A percentile compares a stretch with the other conserved stretches of the same genome.
Conservation (phyloP, 108 stramenopile species). For the Cyclostephanos tholiformis region DNA sequence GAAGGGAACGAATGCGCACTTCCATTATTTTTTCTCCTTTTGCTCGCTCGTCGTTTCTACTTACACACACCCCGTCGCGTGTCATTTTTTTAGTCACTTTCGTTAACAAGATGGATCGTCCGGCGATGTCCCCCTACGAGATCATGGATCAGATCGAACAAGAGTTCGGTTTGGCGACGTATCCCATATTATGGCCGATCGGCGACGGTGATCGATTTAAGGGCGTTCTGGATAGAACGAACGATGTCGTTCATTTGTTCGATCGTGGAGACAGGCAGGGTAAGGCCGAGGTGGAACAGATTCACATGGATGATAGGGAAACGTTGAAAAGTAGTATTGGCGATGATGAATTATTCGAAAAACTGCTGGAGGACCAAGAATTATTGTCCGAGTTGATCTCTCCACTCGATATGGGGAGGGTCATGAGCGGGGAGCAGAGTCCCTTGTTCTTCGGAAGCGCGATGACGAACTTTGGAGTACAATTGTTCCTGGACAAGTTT, state of each 20-base stretch:
- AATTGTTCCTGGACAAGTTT: slow-evolving; percentile 88
- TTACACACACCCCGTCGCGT: not conserved
- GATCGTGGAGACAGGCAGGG: slow-evolving; percentile 53
- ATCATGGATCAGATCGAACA: slow-evolving; percentile 95
- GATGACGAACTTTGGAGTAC: slow-evolving; percentile 96
- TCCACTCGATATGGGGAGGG: slow-evolving; percentile 89
- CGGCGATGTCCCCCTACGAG: slow-evolving; percentile 90
- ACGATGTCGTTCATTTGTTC: slow-evolving; percentile 88
- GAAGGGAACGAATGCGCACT: too few relatives aligned
- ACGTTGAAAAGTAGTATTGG: slow-evolving; percentile 66
- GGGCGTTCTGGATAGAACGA: slow-evolving; percentile 88
- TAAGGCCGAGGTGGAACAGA: slow-evolving; percentile 71
- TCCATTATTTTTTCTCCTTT: too few relatives aligned
- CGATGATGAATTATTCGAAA: slow-evolving; percentile 82
- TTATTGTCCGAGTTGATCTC: slow-evolving; percentile 77
- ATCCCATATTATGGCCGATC: slow-evolving; percentile 95
- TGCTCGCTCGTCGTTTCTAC: too few relatives aligned
- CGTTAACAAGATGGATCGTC: slow-evolving; percentile 96
- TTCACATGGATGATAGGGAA: slow-evolving; percentile 68
- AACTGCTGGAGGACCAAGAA: slow-evolving; percentile 93
- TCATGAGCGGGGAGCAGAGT: slow-evolving; percentile 84
- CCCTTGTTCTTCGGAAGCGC: slow-evolving; percentile 95
- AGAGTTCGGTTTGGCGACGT: slow-evolving; percentile 91
- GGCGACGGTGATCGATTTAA: slow-evolving; percentile 95
- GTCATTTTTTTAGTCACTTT: slow-evolving; percentile 78